Percentiles rank a stretch among this genome's conserved stretches.
Evolutionary conservation across 2,329 filamentous ascomycete genomes (phyloP).

Genomic region (Ceratocystis lukuohia): DNA sequence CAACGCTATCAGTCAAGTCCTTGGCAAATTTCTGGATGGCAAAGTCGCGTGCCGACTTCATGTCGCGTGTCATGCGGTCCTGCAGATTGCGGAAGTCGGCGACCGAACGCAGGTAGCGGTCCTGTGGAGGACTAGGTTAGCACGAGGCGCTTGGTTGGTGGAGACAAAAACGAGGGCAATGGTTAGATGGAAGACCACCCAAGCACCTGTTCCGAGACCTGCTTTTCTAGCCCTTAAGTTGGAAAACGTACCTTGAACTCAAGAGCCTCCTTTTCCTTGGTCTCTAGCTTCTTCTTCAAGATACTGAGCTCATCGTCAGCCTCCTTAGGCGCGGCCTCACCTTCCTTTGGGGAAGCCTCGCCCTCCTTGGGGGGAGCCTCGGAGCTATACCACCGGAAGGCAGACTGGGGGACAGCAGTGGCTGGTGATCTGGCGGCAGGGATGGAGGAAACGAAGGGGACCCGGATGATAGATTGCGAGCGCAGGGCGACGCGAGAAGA

Average conservation of each 20-base stretch:
- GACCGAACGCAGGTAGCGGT: conserved; percentile 84
- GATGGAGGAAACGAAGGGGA: conserved; percentile 8
- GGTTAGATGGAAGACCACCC: neutral
- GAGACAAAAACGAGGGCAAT: neutral
- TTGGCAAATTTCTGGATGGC: conserved; percentile 92
- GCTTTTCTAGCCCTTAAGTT: neutral
- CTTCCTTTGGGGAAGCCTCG: conserved; percentile 23
- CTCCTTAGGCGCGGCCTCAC: conserved; percentile 24
- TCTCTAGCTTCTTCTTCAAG: conserved; percentile 39
- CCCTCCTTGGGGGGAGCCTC: conserved; percentile 21
- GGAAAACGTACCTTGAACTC: conserved; percentile 64
- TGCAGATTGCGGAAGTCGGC: conserved; percentile 98
- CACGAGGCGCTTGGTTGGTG: neutral
- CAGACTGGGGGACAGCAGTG: neutral
- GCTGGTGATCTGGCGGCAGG: neutral
- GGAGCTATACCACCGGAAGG: conserved; percentile 19
- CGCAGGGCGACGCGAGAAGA: conserved; percentile 15
- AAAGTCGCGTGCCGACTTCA: conserved; percentile 76
- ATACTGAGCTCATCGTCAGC: conserved; percentile 30
- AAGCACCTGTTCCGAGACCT: neutral
- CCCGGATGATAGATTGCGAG: conserved; percentile 11
- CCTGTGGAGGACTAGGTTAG: conserved; percentile 38
- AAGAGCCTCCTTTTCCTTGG: conserved; percentile 41
- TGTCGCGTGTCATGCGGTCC: conserved; percentile 82
- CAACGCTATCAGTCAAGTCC: conserved; percentile 86